These are phyloP conservation scores for Stylonectria norvegica DNA, from an alignment of 2,329 filamentous ascomycete species.

Conservation along the genomic window DNA sequence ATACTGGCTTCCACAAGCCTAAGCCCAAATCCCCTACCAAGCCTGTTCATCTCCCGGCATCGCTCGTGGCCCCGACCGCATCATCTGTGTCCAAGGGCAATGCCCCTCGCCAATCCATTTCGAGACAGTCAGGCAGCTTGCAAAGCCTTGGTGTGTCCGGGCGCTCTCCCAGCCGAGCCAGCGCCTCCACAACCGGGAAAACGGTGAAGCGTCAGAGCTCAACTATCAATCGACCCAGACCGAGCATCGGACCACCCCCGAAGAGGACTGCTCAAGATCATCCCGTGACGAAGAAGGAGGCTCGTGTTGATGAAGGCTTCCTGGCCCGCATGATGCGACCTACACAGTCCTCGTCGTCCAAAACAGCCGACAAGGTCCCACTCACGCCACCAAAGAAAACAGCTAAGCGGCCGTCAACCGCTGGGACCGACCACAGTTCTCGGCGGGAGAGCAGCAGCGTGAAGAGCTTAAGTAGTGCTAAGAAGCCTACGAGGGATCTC, in stretches of 20 bases:
- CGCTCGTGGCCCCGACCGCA: constrained; percentile 66
- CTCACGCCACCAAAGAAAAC: constrained; percentile 48
- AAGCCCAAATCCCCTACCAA: constrained; percentile 67
- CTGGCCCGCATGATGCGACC: constrained; percentile 80
- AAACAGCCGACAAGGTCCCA: constrained; percentile 60
- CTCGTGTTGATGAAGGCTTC: constrained; percentile 65
- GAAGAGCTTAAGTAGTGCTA: constrained; percentile 25
- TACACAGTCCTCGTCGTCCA: constrained; percentile 65
- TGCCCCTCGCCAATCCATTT: constrained; percentile 22
- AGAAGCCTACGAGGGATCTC: constrained; percentile 13
- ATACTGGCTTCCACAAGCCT: constrained; percentile 51
- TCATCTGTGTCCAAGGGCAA: constrained; percentile 61
- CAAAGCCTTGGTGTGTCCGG: constrained; percentile 32
- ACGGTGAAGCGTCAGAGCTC: constrained; percentile 45
- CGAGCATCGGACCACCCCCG: constrained; percentile 56
- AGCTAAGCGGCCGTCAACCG: constrained; percentile 20
- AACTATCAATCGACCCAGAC: constrained; percentile 42
- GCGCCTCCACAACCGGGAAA: constrained; percentile 34
- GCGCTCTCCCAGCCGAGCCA: constrained; percentile 47
- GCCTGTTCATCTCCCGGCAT: constrained; percentile 62
- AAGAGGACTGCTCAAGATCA: constrained; percentile 41
- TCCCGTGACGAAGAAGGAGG: constrained; percentile 45
- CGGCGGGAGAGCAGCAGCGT: constrained; percentile 22
- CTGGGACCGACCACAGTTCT: constrained; percentile 15
- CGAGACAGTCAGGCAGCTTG: constrained; percentile 33